phyloP scores from a whole-genome alignment of 495 filamentous ascomycete species.

The Pyrenopolyporus hunteri region DNA sequence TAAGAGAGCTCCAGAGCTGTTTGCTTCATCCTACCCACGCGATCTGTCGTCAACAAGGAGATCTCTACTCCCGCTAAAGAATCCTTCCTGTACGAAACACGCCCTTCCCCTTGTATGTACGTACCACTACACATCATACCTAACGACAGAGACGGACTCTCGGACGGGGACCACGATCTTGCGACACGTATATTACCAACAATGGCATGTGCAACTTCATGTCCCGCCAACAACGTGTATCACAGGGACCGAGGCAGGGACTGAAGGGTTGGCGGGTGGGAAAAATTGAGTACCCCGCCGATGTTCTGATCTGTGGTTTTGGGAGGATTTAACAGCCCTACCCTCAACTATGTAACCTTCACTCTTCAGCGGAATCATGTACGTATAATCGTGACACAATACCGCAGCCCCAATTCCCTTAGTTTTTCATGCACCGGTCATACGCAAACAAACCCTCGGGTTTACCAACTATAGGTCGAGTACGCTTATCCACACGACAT shows the following conservation, averaged over 20 bases:
- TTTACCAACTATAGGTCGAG: no score
- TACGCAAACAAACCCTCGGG: slow-evolving; percentile 14
- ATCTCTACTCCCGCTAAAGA: slow-evolving; percentile 12
- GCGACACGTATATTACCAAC: no score
- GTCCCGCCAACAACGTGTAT: no score
- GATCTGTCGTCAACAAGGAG: background rate
- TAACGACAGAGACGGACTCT: no score
- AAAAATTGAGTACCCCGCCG: no score
- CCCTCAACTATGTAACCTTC: no score
- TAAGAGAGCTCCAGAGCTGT: background rate
- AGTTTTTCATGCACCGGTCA: slow-evolving; percentile 4
- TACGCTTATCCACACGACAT: no score
- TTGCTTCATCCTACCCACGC: background rate
- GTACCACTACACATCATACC: background rate
- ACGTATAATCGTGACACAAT: slow-evolving; percentile 6
- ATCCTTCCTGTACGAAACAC: slow-evolving; percentile 7
- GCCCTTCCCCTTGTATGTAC: background rate
- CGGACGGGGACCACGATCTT: no score
- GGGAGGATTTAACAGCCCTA: background rate
- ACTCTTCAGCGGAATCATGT: background rate
- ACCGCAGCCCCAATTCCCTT: slow-evolving; percentile 1
- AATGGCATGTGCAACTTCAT: no score
- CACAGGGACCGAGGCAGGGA: no score
- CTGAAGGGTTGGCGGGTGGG: no score
- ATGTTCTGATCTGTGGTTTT: background rate